Base-by-base conservation (phyloP, 148 eudicot genomes). In the Oxyria digyna region DNA sequence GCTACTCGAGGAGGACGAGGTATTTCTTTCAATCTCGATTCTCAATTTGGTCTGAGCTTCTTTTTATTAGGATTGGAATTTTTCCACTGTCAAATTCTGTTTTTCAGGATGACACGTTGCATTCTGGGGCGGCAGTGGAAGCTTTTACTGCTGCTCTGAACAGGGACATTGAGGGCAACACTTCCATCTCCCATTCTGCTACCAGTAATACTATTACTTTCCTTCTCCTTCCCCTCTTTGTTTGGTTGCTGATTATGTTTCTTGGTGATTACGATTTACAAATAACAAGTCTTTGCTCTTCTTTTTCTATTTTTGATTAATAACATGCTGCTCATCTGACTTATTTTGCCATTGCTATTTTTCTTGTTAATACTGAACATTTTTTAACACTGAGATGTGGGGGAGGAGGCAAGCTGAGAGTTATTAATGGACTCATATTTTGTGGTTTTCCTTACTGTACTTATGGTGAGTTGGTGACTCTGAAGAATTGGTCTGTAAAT, bases 121-220 rank as follows among this genome's bases (percentile, higher is more conserved):
- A 89, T 83, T 93, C 91, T 42, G 96, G 96, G 74, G 98, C 96
- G 10, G 98, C 86, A 68, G 91, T 89, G 70, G 95, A 93, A 66
- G 98, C 98, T 4, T 89, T 93, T 76, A 93, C 91, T 1, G 98
- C 98, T 71, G 95, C 93, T 71, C 71, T 93, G 27, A 93, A 92
- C 73, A 85, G 96, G 72, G 96, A 89, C 59, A 87, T 89, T 49
- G 95, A 86, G 76, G 89, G 89, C 23, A 80, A 82, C 37, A 72
- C 80, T 7, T 78, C 91, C 37, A 29, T 71, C 70, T 71, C 88
- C 72, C 91, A 83, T 45, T 80, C 89, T 50, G 63, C 82, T 13
- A 83, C 83, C 73, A 73, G 86, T 2, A 79, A 76, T 52, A 65
- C 67, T 69, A 74, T 31, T 23, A 27, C 37, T 31, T 59, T 59